Percentiles rank a stretch among this genome's conserved stretches.
Evolutionary conservation across 148 eudicot species (phyloP).

Genomic region (Fagopyrum esculentum): DNA sequence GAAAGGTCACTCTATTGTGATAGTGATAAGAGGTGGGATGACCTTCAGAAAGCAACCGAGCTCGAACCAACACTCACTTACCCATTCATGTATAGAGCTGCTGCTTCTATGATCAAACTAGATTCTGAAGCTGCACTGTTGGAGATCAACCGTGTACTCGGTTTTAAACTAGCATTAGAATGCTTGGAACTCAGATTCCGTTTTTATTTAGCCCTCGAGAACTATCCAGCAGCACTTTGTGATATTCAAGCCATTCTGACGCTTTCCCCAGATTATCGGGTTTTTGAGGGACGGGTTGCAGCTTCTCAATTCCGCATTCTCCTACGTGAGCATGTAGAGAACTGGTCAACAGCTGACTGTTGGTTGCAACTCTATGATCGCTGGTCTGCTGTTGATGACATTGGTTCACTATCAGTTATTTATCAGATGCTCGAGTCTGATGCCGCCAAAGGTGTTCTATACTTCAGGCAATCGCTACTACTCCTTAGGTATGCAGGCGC

Average conservation of each 20-base stretch:
- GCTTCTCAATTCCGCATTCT: slow-evolving; percentile 70
- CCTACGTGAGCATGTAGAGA: slow-evolving; percentile 62
- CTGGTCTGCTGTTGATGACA: slow-evolving; percentile 98
- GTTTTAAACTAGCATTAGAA: slow-evolving; percentile 82
- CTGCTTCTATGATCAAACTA: slow-evolving; percentile 56
- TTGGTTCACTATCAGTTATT: slow-evolving; percentile 87
- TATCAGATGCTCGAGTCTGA: slow-evolving; percentile 95
- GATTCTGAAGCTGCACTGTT: slow-evolving; percentile 55
- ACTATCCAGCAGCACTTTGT: slow-evolving; percentile 69
- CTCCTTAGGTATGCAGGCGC: slow-evolving; percentile 49
- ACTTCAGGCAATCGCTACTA: slow-evolving; percentile 89
- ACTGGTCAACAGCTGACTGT: slow-evolving; percentile 89
- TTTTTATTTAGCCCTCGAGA: slow-evolving; percentile 67
- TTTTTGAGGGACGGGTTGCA: slow-evolving; percentile 80
- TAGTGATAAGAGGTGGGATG: slow-evolving; percentile 53
- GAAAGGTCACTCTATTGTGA: slow-evolving; percentile 75
- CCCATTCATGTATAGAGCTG: slow-evolving; percentile 92
- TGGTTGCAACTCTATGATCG: slow-evolving; percentile 90
- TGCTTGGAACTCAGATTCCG: slow-evolving; percentile 90
- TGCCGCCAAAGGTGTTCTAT: slow-evolving; percentile 78
- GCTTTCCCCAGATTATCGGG: slow-evolving; percentile 62
- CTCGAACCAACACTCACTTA: slow-evolving; percentile 88
- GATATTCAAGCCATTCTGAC: slow-evolving; percentile 90
- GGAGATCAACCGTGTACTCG: slow-evolving; percentile 78
- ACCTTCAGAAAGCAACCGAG: slow-evolving; percentile 72